Percentiles rank a stretch among this genome's conserved stretches.
phyloP scores from a whole-genome alignment of 108 stramenopile species.

The Conticribra weissflogii region DNA sequence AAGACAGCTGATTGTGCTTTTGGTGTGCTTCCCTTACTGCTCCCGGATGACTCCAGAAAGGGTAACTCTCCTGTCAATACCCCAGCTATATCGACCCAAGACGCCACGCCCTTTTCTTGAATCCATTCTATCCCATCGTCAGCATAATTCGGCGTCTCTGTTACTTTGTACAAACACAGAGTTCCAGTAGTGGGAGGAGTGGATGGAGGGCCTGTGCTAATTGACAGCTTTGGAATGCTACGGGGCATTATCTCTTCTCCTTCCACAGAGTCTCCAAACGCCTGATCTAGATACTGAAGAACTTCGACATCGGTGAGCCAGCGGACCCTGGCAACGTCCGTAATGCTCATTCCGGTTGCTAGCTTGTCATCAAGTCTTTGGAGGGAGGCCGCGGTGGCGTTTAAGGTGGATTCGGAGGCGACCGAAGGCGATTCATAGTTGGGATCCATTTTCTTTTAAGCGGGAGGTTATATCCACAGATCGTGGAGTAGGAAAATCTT shows the following conservation, averaged over 20 bases:
- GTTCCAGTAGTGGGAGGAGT: conserved; percentile 4
- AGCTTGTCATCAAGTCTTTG: conserved; percentile 1
- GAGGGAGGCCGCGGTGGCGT: background rate
- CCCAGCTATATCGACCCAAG: background rate
- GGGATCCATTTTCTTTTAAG: background rate
- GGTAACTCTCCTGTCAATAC: background rate
- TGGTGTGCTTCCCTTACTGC: too few relatives aligned
- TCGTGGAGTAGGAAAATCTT: too few relatives aligned
- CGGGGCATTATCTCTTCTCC: background rate
- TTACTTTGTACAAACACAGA: background rate
- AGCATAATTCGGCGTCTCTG: conserved; percentile 1
- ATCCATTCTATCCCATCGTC: conserved; percentile 2
- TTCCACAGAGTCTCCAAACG: background rate
- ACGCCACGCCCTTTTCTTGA: background rate
- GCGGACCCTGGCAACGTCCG: background rate
- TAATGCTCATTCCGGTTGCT: background rate
- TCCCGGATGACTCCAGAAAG: too few relatives aligned
- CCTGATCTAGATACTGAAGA: background rate
- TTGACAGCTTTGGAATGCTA: background rate
- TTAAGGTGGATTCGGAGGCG: background rate
- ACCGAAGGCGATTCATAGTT: background rate
- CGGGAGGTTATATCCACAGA: too few relatives aligned
- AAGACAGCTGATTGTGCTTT: too few relatives aligned
- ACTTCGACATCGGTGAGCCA: background rate
- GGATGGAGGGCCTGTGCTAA: background rate